A percentile compares a stretch with the other conserved stretches of the same genome.
These are phyloP conservation scores for Apiospora rasikravindrae DNA, from an alignment of 2,329 filamentous ascomycete genomes.

Conservation along the genomic window DNA sequence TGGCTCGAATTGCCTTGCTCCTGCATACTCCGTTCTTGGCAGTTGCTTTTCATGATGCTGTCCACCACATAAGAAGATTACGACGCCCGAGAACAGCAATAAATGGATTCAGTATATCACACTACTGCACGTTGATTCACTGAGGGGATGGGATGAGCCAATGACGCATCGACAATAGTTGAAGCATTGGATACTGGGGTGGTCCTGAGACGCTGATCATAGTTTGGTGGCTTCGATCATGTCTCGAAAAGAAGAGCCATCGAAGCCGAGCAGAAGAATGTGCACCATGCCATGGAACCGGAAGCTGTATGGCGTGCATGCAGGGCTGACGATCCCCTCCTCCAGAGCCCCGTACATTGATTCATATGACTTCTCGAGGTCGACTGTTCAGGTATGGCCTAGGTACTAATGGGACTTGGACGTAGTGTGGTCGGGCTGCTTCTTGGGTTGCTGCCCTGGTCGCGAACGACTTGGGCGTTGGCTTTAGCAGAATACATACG, in stretches of 20 bases:
- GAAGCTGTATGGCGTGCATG: conserved; percentile 1
- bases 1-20: neutral
- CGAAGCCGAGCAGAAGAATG: conserved; percentile 1
- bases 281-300: neutral
- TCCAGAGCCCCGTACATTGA: neutral
- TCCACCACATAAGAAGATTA: neutral
- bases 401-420: neutral
- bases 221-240: conserved; percentile 3
- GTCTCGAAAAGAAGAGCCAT: conserved; percentile 10
- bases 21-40: conserved; percentile 12
- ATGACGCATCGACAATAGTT: neutral
- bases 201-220: conserved; percentile 15
- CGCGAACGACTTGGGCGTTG: neutral
- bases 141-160: neutral
- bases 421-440: neutral
- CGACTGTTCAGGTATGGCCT: neutral
- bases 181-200: neutral
- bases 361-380: neutral
- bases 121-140: conserved; percentile 12
- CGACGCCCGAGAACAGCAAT: neutral
- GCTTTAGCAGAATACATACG: neutral
- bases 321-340: neutral
- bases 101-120: conserved; percentile 3
- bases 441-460: neutral
- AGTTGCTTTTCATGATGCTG: neutral